phyloP scores from a whole-genome alignment of 2,329 filamentous ascomycete species.

The Trichoderma simmonsii region DNA sequence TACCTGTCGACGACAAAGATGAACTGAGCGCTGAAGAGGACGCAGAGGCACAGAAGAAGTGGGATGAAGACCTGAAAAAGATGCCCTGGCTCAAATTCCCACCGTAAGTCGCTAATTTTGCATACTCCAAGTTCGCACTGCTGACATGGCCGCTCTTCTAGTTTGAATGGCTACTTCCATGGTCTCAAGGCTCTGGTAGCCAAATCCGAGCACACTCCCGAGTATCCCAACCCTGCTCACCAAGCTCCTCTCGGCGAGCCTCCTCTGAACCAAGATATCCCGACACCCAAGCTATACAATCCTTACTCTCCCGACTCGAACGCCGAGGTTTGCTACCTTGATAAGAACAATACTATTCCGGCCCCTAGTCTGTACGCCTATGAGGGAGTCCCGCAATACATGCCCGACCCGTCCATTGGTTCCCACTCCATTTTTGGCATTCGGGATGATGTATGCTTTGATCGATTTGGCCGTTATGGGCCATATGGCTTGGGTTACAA shows the following conservation, averaged over 20 bases:
- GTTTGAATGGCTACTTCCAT: constrained; percentile 76
- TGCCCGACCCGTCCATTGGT: constrained; percentile 74
- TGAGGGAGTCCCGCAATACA: constrained; percentile 67
- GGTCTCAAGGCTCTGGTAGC: constrained; percentile 70
- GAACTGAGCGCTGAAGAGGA: constrained; percentile 22
- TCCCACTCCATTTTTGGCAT: constrained; percentile 73
- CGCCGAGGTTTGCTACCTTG: constrained; percentile 62
- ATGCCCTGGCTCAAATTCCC: constrained; percentile 42
- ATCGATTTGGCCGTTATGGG: constrained; percentile 78
- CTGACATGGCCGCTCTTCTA: constrained; percentile 33
- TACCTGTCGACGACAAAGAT: neutral
- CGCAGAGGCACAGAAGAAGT: constrained; percentile 28
- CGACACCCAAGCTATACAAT: constrained; percentile 54
- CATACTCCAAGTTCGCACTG: neutral
- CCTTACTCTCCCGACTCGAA: constrained; percentile 58
- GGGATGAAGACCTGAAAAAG: constrained; percentile 30
- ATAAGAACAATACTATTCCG: constrained; percentile 53
- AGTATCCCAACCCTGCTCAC: constrained; percentile 60
- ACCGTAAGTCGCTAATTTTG: constrained; percentile 30
- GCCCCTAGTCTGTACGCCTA: constrained; percentile 66
- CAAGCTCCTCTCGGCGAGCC: constrained; percentile 34
- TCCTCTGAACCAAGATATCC: constrained; percentile 36
- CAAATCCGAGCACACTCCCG: constrained; percentile 61
- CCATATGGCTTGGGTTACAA: constrained; percentile 86
- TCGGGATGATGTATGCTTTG: constrained; percentile 78